Base-by-base conservation (phyloP, 73 alveolate genomes). In the Paramecium pentaurelia region DNA sequence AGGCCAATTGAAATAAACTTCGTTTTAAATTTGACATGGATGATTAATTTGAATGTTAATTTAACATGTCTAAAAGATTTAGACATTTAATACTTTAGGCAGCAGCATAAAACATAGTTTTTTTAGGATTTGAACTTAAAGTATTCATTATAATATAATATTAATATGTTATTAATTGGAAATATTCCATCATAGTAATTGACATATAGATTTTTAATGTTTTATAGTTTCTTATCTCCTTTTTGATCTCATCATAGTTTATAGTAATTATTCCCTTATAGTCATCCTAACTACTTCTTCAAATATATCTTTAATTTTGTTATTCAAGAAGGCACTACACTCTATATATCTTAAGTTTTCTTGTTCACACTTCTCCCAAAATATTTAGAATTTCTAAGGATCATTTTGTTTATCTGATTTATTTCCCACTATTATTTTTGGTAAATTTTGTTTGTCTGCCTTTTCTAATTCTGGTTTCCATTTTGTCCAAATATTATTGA, bases 81-180 rank as follows among this genome's bases (percentile, higher is more conserved):
- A 34, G 84, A 54, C 28, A 64, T 28, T 32, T 10, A 32, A 28
- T 64, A 64, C 84, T 64, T 27, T 64, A 34, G 84, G 84, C 84
- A 64, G 84, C 84, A 32, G 84, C 84, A 34, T 64, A 64, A 64
- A 64, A 64, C 84, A 64, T 64, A 64, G 84, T 64, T 64, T 64
- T 64, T 64, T 64, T 64, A 1, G 84, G 84, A 34, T 64, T 64
- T 64, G 84, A 64, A 64, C 47, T 64, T 28, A 64, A 34, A 34
- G 84, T 32, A 64, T 64, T 64, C 84, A 64, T 64, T 28, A 64
- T 28, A 32, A 60, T 51, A 51, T 51, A 12, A 54, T 64, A 64
- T 64, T 60, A 60, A 64, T 64, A 64, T 18, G 70, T 54, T 54
- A 54, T 54, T n/a, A 54, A n/a, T 54, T 54, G 12, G 14, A 54